phyloP scores from a whole-genome alignment of 2,329 filamentous ascomycete species.

The Aspergillus thermomutatus region DNA sequence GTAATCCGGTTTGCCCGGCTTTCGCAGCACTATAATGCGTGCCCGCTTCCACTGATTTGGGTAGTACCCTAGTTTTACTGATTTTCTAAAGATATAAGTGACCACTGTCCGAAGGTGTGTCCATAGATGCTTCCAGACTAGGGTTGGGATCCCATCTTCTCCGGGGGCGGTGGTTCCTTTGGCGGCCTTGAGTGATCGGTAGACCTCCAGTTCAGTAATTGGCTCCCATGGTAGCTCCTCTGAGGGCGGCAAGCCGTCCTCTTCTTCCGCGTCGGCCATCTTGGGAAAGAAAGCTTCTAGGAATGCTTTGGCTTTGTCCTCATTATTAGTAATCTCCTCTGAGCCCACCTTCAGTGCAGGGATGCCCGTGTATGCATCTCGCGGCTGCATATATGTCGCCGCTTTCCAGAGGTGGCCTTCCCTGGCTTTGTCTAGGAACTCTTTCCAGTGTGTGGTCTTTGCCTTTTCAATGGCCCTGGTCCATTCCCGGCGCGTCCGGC shows the following conservation, averaged over 20 bases:
- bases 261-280: constrained; percentile 4
- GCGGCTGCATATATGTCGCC: constrained; percentile 11
- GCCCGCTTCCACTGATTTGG: constrained; percentile 15
- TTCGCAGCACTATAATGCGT: constrained; percentile 21
- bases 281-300: constrained; percentile 17
- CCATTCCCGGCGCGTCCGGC: no score
- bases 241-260: background rate
- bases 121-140: constrained; percentile 13
- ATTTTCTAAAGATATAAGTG: constrained; percentile 11
- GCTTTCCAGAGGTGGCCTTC: constrained; percentile 17
- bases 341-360: constrained; percentile 10
- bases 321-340: constrained; percentile 13
- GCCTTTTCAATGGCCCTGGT: constrained; percentile 19
- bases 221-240: constrained; percentile 14
- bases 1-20: constrained; percentile 26
- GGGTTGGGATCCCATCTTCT: constrained; percentile 10
- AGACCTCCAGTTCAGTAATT: constrained; percentile 16
- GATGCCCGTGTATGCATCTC: constrained; percentile 13
- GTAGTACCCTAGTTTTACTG: constrained; percentile 15
- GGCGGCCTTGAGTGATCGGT: constrained; percentile 6
- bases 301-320: constrained; percentile 16
- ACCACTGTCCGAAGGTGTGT: constrained; percentile 3
- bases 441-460: constrained; percentile 18
- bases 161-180: constrained; percentile 17
- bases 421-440: constrained; percentile 21